Evolutionary conservation across 352 stramenopile species (phyloP), one percentile per base, ranked within the genome.

Genomic region (Phytophthora europaea): DNA sequence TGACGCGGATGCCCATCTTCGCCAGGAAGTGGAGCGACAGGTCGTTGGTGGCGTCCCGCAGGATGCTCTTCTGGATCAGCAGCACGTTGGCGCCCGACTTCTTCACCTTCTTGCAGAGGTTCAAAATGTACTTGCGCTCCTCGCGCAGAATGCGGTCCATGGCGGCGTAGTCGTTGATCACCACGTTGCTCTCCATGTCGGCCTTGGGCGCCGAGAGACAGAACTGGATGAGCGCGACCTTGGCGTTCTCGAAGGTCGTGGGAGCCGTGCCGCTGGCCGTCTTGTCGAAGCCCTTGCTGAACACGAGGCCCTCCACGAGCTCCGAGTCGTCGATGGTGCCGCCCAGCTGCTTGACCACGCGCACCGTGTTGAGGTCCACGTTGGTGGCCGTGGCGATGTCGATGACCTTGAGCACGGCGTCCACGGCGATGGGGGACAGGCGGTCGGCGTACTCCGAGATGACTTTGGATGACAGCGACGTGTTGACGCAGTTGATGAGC

Each of bases 121-220:
- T 94, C 26, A 99, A 80, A 62, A 99, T 99, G 87, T 99, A 99
- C 84, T 99, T 99, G 72, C 98, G 89, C 81, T 99, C 98, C 67
- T 99, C 98, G 47, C 98, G 92, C 33, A 99, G 84, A 68, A 99
- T 99, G 47, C 98, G 93, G 85, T 99, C 98, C 98, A 99, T 99
- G 51, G 97, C 96, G 36, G 97, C 97, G 84, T 99, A 99, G 83
- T 99, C 98, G 67, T 94, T 98, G 61, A 99, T 98, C 38, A 99
- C 98, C n/a, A 99, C 98, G 76, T 99, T 99, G 87, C 99, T 99
- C 82, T 99, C 98, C 94, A 99, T 99, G 84, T 99, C 98, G 13
- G 98, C 99, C 88, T 99, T 99, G 36, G 98, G 98, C 31, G 98
- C 98, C 45, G 94, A 99, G 7, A 99, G 88, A 75, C 97, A 99